Percentiles rank a stretch among this genome's conserved stretches.
These are phyloP conservation scores for Peniophora sp. DNA, from an alignment of 1,284 basidiomycete genomes.

Conservation along the genomic window DNA sequence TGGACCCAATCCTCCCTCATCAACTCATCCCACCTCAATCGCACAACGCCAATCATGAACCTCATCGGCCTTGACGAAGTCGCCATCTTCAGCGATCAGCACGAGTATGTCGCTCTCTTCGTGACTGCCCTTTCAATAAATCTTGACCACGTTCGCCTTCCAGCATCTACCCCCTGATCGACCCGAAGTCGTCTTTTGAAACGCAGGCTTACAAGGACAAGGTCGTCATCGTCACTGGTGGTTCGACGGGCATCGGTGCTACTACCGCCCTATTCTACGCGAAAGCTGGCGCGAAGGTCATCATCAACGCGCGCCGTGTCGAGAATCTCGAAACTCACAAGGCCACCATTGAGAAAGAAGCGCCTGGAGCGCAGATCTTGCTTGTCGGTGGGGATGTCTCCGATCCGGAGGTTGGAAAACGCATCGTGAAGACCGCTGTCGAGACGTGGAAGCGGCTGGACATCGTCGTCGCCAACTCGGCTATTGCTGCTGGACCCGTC, in stretches of 20 bases:
- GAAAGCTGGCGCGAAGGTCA: not conserved
- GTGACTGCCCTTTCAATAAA: not conserved
- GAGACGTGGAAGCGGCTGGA: not conserved
- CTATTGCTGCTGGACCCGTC: not conserved
- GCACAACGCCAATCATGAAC: too few relatives aligned
- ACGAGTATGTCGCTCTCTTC: not conserved
- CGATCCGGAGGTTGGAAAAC: not conserved
- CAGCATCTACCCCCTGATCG: not conserved
- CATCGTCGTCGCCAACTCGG: not conserved
- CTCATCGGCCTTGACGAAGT: not conserved
- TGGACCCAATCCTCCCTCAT: too few relatives aligned
- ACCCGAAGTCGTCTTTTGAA: not conserved
- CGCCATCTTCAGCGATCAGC: not conserved
- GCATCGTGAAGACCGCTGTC: not conserved
- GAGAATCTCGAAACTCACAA: not conserved
- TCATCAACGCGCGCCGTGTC: not conserved
- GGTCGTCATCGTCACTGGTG: not conserved
- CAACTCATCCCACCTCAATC: too few relatives aligned
- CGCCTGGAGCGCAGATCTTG: not conserved
- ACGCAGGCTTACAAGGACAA: not conserved
- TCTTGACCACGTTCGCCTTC: not conserved
- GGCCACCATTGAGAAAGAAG: not conserved
- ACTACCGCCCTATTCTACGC: slow-evolving; percentile 1
- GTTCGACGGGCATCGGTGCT: not conserved
- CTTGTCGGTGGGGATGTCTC: not conserved